These are phyloP conservation scores for Mentha longifolia DNA, from an alignment of 257 asterid genomes.

Conservation along the genomic window DNA sequence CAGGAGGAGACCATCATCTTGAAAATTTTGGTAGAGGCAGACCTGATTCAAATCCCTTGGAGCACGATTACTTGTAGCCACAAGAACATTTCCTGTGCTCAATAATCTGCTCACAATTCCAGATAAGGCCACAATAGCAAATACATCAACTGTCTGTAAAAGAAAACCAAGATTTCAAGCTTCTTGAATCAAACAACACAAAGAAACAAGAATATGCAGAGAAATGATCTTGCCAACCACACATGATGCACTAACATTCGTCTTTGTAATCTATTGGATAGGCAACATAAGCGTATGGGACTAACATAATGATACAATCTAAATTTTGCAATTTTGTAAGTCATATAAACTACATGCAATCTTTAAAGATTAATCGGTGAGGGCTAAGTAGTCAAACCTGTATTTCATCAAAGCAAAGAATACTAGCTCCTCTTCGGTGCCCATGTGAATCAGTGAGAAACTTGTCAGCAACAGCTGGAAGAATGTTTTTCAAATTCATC, in stretches of 20 bases:
- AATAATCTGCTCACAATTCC: slow-evolving; percentile 92
- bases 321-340: background rate
- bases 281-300: background rate
- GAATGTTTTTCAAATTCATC: slow-evolving; percentile 77
- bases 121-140: slow-evolving; percentile 95
- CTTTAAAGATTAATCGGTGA: background rate
- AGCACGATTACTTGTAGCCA: slow-evolving; percentile 98
- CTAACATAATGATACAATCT: background rate
- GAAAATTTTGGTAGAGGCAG: slow-evolving; percentile 29
- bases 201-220: slow-evolving; percentile 15
- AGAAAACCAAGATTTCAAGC: slow-evolving; percentile 32
- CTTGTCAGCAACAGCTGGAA: slow-evolving; percentile 92
- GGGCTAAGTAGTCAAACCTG: slow-evolving; percentile 60
- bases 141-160: slow-evolving; percentile 93
- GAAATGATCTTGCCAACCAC: slow-evolving; percentile 2
- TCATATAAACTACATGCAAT: background rate
- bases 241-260: slow-evolving; percentile 5
- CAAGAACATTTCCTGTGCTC: slow-evolving; percentile 95
- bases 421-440: slow-evolving; percentile 70
- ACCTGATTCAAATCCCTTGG: slow-evolving; percentile 94
- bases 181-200: slow-evolving; percentile 17
- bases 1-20: background rate
- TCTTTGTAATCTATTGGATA: background rate
- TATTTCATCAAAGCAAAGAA: slow-evolving; percentile 93
- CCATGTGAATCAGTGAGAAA: slow-evolving; percentile 75